Conservation (phyloP, 805 yeast species). For the Candida hungchunana region DNA sequence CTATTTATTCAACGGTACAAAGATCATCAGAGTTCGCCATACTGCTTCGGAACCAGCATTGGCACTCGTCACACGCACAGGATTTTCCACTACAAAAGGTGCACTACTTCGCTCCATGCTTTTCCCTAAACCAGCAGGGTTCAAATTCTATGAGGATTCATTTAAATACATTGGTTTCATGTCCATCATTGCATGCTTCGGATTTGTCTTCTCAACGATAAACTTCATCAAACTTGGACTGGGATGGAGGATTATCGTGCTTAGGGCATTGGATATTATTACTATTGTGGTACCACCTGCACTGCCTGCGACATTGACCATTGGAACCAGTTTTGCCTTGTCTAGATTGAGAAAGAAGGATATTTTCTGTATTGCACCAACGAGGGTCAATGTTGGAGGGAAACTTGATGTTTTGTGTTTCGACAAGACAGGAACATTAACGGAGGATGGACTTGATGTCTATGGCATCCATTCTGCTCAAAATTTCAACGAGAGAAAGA, state of each 20-base stretch:
- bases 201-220: conserved; percentile 78
- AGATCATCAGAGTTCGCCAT: conserved; percentile 74
- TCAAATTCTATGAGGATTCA: conserved; percentile 90
- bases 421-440: conserved; percentile 96
- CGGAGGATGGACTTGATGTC: conserved; percentile 94
- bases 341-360: conserved; percentile 61
- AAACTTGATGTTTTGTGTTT: conserved; percentile 86
- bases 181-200: conserved; percentile 79
- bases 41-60: conserved; percentile 56
- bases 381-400: conserved; percentile 94
- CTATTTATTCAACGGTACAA: conserved; percentile 84
- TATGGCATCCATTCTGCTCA: conserved; percentile 52
- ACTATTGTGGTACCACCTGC: conserved; percentile 99
- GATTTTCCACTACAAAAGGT: conserved; percentile 95
- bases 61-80: conserved; percentile 85
- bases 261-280: conserved; percentile 88
- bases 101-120: conserved; percentile 91
- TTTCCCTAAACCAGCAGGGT: conserved; percentile 91
- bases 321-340: conserved; percentile 92
- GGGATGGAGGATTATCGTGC: conserved; percentile 61
- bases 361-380: conserved; percentile 90
- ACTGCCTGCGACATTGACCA: conserved; percentile 92
- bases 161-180: conserved; percentile 94
- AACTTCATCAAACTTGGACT: conserved; percentile 78
- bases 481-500: conserved; percentile 27